These are phyloP conservation scores for Auriscalpium vulgare DNA, from an alignment of 768 basidiomycete genomes.

Conservation along the genomic window DNA sequence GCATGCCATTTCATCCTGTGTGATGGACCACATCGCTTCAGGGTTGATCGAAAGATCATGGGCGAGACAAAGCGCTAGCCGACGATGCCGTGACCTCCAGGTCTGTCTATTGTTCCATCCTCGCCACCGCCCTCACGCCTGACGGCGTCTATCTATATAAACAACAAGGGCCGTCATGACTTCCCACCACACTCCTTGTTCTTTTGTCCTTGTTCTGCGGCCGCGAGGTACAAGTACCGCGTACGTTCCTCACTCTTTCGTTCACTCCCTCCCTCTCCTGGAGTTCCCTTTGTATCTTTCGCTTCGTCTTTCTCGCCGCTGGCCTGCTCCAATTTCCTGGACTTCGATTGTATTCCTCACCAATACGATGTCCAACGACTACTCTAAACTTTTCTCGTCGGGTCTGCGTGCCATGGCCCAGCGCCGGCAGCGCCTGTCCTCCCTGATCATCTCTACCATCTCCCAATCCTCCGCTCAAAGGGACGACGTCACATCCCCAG, in stretches of 20 bases:
- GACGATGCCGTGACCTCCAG: not conserved
- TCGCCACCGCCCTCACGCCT: not conserved
- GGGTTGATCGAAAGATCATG: not conserved
- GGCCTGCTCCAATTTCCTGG: not conserved
- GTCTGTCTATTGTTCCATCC: not conserved
- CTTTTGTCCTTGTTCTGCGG: constrained; percentile 5
- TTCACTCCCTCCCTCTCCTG: not conserved
- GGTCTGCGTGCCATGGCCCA: constrained; percentile 12
- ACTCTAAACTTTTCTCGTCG: constrained; percentile 13
- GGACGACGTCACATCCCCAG: not conserved
- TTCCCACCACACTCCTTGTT: not conserved
- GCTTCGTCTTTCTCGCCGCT: not conserved
- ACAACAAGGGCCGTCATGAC: constrained; percentile 3
- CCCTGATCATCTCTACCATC: not conserved
- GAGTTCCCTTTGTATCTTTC: constrained; percentile 4
- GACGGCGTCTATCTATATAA: constrained; percentile 8
- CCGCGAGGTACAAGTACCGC: constrained; percentile 8
- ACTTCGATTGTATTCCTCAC: not conserved
- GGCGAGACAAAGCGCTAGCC: not conserved
- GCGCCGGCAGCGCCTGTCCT: not conserved
- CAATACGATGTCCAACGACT: constrained; percentile 5
- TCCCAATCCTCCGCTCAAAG: not conserved
- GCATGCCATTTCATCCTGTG: not conserved
- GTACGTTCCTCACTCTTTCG: not conserved
- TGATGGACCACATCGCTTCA: not conserved